Conservation (phyloP, 2,329 filamentous ascomycete genomes). For the Penicillium sclerotiorum region DNA sequence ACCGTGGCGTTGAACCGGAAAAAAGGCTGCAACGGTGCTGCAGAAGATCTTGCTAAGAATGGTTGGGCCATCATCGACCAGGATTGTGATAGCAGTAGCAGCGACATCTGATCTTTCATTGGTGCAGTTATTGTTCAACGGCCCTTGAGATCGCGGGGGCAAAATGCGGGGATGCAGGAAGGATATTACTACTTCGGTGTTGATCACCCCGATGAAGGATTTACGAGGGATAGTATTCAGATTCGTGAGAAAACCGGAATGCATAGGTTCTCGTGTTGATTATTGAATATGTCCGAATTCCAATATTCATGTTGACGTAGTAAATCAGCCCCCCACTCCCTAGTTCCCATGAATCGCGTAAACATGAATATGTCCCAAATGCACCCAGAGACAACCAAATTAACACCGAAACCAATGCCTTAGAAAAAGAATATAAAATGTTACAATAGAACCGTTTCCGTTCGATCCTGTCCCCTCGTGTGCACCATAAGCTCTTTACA, state of each 20-base stretch:
- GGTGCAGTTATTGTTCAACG: slow-evolving; percentile 30
- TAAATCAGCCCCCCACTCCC: neutral
- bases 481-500: slow-evolving; percentile 25
- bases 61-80: neutral
- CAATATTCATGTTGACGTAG: neutral
- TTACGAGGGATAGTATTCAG: too few species aligned
- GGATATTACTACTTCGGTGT: slow-evolving; percentile 13
- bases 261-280: neutral
- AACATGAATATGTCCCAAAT: neutral
- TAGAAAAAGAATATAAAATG: neutral
- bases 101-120: slow-evolving; percentile 18
- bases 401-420: slow-evolving; percentile 4
- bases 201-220: slow-evolving; percentile 23
- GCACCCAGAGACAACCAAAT: neutral
- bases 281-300: neutral
- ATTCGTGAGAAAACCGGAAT: too few species aligned
- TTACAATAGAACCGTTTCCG: neutral
- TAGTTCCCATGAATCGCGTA: neutral
- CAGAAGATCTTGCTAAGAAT: neutral
- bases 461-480: neutral
- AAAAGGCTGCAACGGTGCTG: neutral
- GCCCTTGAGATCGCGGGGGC: slow-evolving; percentile 9
- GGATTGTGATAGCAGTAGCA: neutral
- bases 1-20: slow-evolving; percentile 1
- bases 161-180: slow-evolving; percentile 18